Percentiles rank a stretch among this genome's conserved stretches.
Conservation (phyloP, 495 filamentous ascomycete species). For the Platismatia glauca region DNA sequence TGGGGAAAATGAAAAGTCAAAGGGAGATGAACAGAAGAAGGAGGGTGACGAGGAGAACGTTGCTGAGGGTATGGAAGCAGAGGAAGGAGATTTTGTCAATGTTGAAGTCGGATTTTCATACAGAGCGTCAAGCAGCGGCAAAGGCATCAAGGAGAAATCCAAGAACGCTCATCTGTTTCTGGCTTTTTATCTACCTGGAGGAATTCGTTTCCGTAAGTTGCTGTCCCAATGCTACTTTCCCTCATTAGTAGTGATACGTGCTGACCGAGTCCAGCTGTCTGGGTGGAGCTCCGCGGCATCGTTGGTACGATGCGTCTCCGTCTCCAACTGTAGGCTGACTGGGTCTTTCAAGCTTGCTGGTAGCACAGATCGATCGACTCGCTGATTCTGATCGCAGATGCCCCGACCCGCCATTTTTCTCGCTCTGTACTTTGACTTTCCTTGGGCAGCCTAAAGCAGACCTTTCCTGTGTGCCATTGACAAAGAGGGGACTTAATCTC, state of each 20-base stretch:
- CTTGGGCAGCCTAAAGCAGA: conserved; percentile 71
- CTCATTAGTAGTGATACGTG: background rate
- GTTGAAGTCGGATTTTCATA: conserved; percentile 64
- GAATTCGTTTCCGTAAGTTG: conserved; percentile 42
- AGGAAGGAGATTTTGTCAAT: conserved; percentile 65
- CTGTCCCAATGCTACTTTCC: background rate
- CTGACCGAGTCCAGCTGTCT: conserved; percentile 41
- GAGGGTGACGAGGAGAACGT: conserved; percentile 38
- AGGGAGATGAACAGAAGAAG: conserved; percentile 24
- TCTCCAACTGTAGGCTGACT: conserved; percentile 42
- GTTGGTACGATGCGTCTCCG: conserved; percentile 56
- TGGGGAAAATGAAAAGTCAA: conserved; percentile 23
- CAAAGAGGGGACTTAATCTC: conserved; percentile 55
- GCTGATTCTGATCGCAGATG: conserved; percentile 24
- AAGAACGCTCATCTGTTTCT: conserved; percentile 63
- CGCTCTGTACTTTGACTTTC: conserved; percentile 59
- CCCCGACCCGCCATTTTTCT: conserved; percentile 64
- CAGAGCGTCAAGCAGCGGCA: conserved; percentile 46
- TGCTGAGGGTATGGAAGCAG: conserved; percentile 60
- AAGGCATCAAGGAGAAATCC: conserved; percentile 47
- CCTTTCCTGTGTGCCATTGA: conserved; percentile 57
- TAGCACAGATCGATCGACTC: background rate
- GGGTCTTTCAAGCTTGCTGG: background rate
- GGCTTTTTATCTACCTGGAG: conserved; percentile 56
- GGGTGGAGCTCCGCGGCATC: conserved; percentile 61